phyloP scores from a whole-genome alignment of 1,284 basidiomycete genomes.

The Tausonia pullulans region DNA sequence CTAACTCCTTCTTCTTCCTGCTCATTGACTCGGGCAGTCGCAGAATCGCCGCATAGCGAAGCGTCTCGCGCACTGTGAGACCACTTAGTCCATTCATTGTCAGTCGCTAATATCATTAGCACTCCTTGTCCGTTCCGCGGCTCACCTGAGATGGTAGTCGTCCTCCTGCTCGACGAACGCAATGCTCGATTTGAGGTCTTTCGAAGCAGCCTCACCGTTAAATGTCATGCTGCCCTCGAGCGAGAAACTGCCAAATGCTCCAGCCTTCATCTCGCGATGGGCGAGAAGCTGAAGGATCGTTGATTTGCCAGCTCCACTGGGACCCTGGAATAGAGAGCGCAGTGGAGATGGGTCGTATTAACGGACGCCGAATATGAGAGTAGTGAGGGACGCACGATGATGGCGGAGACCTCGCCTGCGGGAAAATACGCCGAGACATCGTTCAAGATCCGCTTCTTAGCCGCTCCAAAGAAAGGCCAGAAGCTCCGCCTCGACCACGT shows the following conservation, averaged over 20 bases:
- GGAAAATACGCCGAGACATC: slow-evolving; percentile 38
- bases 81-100: neutral
- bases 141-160: slow-evolving; percentile 20
- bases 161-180: slow-evolving; percentile 44
- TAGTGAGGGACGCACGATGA: slow-evolving; percentile 27
- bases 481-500: slow-evolving; percentile 26
- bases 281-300: slow-evolving; percentile 42
- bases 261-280: slow-evolving; percentile 31
- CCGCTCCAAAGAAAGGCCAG: slow-evolving; percentile 1
- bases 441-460: slow-evolving; percentile 35
- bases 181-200: slow-evolving; percentile 31
- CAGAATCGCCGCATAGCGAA: slow-evolving; percentile 43
- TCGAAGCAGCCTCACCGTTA: slow-evolving; percentile 27
- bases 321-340: slow-evolving; percentile 20
- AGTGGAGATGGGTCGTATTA: neutral
- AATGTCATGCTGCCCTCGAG: slow-evolving; percentile 31
- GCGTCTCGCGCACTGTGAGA: slow-evolving; percentile 33
- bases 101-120: neutral
- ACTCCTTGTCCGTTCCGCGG: neutral
- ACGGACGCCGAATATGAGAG: neutral
- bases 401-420: slow-evolving; percentile 36
- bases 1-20: slow-evolving; percentile 32
- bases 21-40: slow-evolving; percentile 39
- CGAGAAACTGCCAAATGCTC: slow-evolving; percentile 31
- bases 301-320: slow-evolving; percentile 34